phyloP scores from a whole-genome alignment of 768 basidiomycete genomes.

The Sutorius australiensis region DNA sequence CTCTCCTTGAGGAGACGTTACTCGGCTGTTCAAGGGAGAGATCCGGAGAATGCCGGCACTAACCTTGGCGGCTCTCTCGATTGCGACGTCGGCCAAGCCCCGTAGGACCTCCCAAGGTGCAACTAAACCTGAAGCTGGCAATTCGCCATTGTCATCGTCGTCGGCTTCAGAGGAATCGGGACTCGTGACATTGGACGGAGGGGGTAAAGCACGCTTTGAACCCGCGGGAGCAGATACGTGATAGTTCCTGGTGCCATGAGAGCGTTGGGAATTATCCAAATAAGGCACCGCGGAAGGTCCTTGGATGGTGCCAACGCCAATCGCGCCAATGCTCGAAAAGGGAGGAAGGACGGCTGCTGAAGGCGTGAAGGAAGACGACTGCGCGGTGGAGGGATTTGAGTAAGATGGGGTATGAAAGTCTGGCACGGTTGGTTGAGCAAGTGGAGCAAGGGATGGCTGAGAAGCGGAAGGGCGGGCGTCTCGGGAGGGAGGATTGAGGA shows the following conservation, averaged over 20 bases:
- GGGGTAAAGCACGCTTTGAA: slow-evolving; percentile 58
- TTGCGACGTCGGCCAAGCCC: slow-evolving; percentile 77
- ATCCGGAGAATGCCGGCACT: slow-evolving; percentile 9
- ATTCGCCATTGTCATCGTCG: slow-evolving; percentile 74
- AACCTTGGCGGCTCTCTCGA: slow-evolving; percentile 75
- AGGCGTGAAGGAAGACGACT: slow-evolving; percentile 31
- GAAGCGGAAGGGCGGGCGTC: slow-evolving; percentile 35
- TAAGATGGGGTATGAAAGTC: slow-evolving; percentile 47
- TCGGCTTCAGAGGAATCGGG: slow-evolving; percentile 84
- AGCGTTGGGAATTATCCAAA: slow-evolving; percentile 37
- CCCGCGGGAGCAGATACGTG: slow-evolving; percentile 32
- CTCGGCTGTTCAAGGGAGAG: slow-evolving; percentile 1
- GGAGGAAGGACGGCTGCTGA: slow-evolving; percentile 63
- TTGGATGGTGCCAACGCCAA: slow-evolving; percentile 43
- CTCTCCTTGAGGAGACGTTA: slow-evolving; percentile 52
- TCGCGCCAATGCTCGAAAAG: slow-evolving; percentile 63
- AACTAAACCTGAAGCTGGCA: slow-evolving; percentile 77
- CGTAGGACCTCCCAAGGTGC: slow-evolving; percentile 86
- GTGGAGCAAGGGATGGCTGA: slow-evolving; percentile 28
- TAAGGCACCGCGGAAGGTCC: slow-evolving; percentile 58
- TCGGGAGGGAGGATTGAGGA: slow-evolving; percentile 26
- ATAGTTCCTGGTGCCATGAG: slow-evolving; percentile 32
- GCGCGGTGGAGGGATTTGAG: slow-evolving; percentile 34
- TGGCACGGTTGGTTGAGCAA: slow-evolving; percentile 31
- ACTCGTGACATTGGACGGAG: slow-evolving; percentile 66